Conservation (phyloP, 176 grass and related monocot genomes). For the Canna indica region DNA sequence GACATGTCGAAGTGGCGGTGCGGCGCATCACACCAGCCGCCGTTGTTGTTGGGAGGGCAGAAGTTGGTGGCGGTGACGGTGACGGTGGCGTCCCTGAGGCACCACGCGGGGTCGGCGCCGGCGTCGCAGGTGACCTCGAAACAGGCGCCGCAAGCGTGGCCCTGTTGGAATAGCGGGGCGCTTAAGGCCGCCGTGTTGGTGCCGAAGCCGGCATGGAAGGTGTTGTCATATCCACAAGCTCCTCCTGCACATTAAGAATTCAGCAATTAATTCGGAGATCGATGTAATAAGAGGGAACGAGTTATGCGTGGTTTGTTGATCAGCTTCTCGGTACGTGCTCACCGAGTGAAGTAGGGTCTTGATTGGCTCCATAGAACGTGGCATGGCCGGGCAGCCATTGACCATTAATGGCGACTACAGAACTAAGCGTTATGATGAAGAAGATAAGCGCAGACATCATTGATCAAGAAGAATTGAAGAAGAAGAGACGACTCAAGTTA, state of each 20-base stretch:
- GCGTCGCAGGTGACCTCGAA: slow-evolving; percentile 16
- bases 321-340: not conserved
- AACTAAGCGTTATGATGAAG: not conserved
- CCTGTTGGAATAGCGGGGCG: slow-evolving; percentile 27
- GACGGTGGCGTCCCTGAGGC: not conserved
- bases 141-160: slow-evolving; percentile 24
- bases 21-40: slow-evolving; percentile 36
- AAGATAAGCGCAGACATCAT: not conserved
- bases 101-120: slow-evolving; percentile 17
- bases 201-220: slow-evolving; percentile 23
- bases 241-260: slow-evolving; percentile 5
- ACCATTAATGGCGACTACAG: not conserved
- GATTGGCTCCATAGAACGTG: slow-evolving; percentile 25
- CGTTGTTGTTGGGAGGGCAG: slow-evolving; percentile 28
- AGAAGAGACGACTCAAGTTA: too few relatives aligned
- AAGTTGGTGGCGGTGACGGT: slow-evolving; percentile 28
- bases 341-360: slow-evolving; percentile 28
- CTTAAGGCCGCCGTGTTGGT: slow-evolving; percentile 21
- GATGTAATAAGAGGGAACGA: not conserved
- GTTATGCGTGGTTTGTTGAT: not conserved
- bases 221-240: slow-evolving; percentile 33
- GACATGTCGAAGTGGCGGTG: slow-evolving; percentile 27
- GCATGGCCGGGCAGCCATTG: slow-evolving; percentile 18
- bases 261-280: not conserved
- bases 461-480: too few relatives aligned